Evolutionary conservation across 2,329 filamentous ascomycete genomes (phyloP).

Genomic region (Neonectria sp.): DNA sequence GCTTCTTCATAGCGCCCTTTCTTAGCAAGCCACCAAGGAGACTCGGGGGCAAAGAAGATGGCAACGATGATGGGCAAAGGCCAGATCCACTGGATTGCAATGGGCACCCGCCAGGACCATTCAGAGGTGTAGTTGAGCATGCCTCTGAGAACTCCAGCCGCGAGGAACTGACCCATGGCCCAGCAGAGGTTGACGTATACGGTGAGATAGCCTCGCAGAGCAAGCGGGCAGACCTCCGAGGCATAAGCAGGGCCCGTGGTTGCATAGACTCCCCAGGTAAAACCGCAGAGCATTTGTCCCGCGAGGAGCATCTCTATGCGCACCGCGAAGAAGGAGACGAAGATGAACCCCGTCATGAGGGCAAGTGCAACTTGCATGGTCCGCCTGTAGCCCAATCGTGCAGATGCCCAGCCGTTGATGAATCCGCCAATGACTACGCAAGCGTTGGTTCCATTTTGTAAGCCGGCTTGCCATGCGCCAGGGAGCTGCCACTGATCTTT

Average conservation of each 20-base stretch:
- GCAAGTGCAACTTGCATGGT: slow-evolving; percentile 66
- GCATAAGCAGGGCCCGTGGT: slow-evolving; percentile 61
- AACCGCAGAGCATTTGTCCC: slow-evolving; percentile 62
- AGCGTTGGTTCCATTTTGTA: slow-evolving; percentile 30
- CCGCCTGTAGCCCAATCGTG: slow-evolving; percentile 53
- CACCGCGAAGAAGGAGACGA: slow-evolving; percentile 52
- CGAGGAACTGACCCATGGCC: slow-evolving; percentile 58
- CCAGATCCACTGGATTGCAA: slow-evolving; percentile 57
- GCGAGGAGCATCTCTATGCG: slow-evolving; percentile 58
- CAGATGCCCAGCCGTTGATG: slow-evolving; percentile 42
- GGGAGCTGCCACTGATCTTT: slow-evolving; percentile 41
- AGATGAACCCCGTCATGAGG: slow-evolving; percentile 49
- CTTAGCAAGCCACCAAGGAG: slow-evolving; percentile 53
- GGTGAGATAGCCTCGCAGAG: slow-evolving; percentile 59
- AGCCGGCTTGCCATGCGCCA: slow-evolving; percentile 36
- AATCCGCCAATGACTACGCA: slow-evolving; percentile 41
- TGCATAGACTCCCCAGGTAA: slow-evolving; percentile 61
- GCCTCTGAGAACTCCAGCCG: slow-evolving; percentile 53
- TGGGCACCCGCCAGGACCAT: slow-evolving; percentile 56
- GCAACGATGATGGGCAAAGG: slow-evolving; percentile 48
- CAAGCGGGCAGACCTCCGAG: slow-evolving; percentile 59
- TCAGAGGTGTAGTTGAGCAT: slow-evolving; percentile 47
- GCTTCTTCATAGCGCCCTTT: slow-evolving; percentile 48
- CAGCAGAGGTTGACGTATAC: slow-evolving; percentile 61
- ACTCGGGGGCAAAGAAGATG: slow-evolving; percentile 51